Percentiles rank a stretch among this genome's conserved stretches.
Evolutionary conservation across 2,329 filamentous ascomycete species (phyloP).

Genomic region (Emergomyces orientalis): DNA sequence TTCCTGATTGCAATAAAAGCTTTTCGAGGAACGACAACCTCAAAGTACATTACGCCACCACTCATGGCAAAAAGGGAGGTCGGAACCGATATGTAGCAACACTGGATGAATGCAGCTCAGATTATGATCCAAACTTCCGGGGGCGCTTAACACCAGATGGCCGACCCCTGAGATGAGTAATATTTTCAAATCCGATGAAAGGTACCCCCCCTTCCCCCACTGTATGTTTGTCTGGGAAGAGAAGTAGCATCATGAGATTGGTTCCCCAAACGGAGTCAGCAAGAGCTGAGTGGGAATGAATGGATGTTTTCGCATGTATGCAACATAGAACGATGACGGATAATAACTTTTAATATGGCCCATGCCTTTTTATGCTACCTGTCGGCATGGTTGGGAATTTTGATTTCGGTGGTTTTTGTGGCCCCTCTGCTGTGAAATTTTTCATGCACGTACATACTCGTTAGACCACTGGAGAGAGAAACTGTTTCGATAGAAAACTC

Average conservation of each 20-base stretch:
- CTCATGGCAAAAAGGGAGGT: constrained; percentile 38
- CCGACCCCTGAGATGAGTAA: constrained; percentile 20
- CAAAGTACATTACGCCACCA: constrained; percentile 39
- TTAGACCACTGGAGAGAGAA: background rate
- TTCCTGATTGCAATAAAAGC: constrained; percentile 33
- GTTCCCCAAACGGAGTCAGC: background rate
- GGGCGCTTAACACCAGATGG: constrained; percentile 36
- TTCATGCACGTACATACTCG: background rate
- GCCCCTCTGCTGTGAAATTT: background rate
- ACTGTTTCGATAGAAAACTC: background rate
- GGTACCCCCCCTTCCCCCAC: too few species aligned
- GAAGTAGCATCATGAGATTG: background rate
- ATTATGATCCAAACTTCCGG: constrained; percentile 37
- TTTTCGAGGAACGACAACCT: constrained; percentile 40
- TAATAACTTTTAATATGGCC: background rate
- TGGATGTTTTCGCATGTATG: background rate
- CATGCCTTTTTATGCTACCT: background rate
- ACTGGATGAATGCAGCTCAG: constrained; percentile 34
- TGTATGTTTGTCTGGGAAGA: background rate
- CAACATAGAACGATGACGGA: background rate
- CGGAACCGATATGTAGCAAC: constrained; percentile 40
- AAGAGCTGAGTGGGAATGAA: background rate
- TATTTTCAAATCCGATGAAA: too few species aligned
- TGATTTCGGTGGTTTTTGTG: background rate
- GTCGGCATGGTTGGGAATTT: background rate